A percentile compares a stretch with the other conserved stretches of the same genome.
phyloP scores from a whole-genome alignment of 352 stramenopile genomes.

The Plasmopara viticola region DNA sequence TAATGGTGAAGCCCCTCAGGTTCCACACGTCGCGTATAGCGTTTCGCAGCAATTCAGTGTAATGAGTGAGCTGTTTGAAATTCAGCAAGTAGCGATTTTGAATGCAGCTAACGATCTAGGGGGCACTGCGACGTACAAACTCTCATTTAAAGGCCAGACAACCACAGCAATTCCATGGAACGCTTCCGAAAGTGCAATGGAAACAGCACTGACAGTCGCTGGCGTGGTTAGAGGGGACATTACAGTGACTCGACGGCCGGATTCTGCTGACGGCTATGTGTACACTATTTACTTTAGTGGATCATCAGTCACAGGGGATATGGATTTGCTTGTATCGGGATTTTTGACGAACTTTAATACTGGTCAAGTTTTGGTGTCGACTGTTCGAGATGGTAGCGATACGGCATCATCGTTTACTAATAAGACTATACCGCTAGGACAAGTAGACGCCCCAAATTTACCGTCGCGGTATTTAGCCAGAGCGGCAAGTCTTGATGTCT shows the following conservation, averaged over 20 bases:
- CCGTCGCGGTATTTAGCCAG: conserved; percentile 29
- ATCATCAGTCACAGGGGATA: conserved; percentile 29
- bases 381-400: conserved; percentile 27
- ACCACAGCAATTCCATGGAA: conserved; percentile 48
- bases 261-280: conserved; percentile 48
- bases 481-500: conserved; percentile 44
- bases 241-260: conserved; percentile 40
- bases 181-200: conserved; percentile 29
- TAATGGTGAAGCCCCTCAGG: conserved; percentile 37
- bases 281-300: conserved; percentile 76
- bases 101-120: conserved; percentile 32
- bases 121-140: conserved; percentile 30
- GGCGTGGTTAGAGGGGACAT: conserved; percentile 29
- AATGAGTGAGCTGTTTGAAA: conserved; percentile 59
- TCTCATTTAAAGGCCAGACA: conserved; percentile 25
- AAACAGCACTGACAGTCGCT: conserved; percentile 17
- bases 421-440: conserved; percentile 49
- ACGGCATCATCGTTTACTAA: conserved; percentile 24
- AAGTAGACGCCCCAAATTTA: conserved; percentile 11
- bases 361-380: conserved; percentile 30
- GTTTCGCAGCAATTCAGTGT: conserved; percentile 69
- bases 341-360: conserved; percentile 23
- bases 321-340: conserved; percentile 14
- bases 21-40: conserved; percentile 42
- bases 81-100: conserved; percentile 48